Conservation (phyloP, 495 filamentous ascomycete species). For the Neurospora tetrasperma region DNA sequence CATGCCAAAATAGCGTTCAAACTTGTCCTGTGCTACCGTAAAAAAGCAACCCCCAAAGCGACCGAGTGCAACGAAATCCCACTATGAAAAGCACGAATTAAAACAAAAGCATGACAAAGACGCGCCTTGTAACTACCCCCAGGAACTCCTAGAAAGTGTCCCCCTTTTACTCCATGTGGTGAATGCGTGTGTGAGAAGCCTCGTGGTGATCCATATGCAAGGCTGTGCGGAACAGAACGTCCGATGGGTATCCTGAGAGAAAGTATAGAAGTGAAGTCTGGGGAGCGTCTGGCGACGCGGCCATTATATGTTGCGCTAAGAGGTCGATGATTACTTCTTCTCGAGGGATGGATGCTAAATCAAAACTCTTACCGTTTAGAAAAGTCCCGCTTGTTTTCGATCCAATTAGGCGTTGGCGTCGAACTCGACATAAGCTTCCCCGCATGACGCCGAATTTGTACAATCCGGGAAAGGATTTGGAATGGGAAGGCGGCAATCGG, state of each 20-base stretch:
- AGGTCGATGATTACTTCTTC: background rate
- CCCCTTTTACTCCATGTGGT: background rate
- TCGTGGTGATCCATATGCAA: background rate
- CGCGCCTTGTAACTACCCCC: background rate
- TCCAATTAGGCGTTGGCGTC: background rate
- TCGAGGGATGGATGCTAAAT: background rate
- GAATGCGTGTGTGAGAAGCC: background rate
- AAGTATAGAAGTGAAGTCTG: conserved; percentile 10
- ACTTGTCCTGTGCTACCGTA: background rate
- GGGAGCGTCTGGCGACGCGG: conserved; percentile 1
- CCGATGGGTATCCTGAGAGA: conserved; percentile 13
- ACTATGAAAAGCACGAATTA: background rate
- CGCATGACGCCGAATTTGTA: background rate
- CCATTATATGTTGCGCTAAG: background rate
- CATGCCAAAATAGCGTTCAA: background rate
- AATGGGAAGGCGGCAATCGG: background rate
- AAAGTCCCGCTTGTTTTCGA: background rate
- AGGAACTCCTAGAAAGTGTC: background rate
- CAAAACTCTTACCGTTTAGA: background rate
- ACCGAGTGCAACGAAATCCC: background rate
- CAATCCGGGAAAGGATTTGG: background rate
- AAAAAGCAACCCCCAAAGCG: background rate
- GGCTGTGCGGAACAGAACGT: background rate
- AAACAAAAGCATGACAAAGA: background rate
- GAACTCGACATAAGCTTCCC: background rate